phyloP scores from a whole-genome alignment of 2,329 filamentous ascomycete species.

The Trematosphaeria pertusa region DNA sequence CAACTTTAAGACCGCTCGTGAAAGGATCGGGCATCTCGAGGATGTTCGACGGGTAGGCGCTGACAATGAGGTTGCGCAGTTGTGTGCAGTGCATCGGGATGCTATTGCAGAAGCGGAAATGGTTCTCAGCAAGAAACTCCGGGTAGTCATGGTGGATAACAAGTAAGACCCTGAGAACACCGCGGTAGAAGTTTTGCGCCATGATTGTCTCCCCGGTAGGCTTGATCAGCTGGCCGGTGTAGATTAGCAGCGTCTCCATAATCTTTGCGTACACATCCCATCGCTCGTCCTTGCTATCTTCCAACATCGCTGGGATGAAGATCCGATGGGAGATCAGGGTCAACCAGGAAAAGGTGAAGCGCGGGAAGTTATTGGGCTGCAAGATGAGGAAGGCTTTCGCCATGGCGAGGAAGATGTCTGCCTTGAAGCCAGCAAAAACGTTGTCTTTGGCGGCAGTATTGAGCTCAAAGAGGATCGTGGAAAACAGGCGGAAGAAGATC shows the following conservation, averaged over 20 bases:
- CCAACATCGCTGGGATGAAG: constrained; percentile 80
- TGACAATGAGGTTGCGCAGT: constrained; percentile 85
- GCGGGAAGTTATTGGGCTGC: constrained; percentile 78
- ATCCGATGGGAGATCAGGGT: constrained; percentile 81
- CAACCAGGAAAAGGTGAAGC: constrained; percentile 87
- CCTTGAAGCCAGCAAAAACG: constrained; percentile 60
- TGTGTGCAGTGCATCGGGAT: constrained; percentile 87
- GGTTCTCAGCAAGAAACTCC: constrained; percentile 88
- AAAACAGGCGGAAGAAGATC: constrained; percentile 90
- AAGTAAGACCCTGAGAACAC: constrained; percentile 80
- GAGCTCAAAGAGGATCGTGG: constrained; percentile 80
- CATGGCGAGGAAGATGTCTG: constrained; percentile 75
- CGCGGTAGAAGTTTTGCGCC: constrained; percentile 84
- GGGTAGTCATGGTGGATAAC: constrained; percentile 93
- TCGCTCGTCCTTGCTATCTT: constrained; percentile 67
- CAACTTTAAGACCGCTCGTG: constrained; percentile 75
- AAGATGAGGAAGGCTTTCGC: constrained; percentile 75
- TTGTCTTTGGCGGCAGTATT: constrained; percentile 61
- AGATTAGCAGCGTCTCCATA: constrained; percentile 73
- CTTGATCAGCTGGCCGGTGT: constrained; percentile 81
- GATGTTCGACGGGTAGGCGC: constrained; percentile 74
- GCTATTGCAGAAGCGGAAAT: constrained; percentile 79
- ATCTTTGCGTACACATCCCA: constrained; percentile 79
- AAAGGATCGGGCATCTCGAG: constrained; percentile 77
- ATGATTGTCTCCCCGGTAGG: constrained; percentile 71